Conservation (phyloP, 2,329 filamentous ascomycete genomes). For the Aspergillus pseudotamarii region DNA sequence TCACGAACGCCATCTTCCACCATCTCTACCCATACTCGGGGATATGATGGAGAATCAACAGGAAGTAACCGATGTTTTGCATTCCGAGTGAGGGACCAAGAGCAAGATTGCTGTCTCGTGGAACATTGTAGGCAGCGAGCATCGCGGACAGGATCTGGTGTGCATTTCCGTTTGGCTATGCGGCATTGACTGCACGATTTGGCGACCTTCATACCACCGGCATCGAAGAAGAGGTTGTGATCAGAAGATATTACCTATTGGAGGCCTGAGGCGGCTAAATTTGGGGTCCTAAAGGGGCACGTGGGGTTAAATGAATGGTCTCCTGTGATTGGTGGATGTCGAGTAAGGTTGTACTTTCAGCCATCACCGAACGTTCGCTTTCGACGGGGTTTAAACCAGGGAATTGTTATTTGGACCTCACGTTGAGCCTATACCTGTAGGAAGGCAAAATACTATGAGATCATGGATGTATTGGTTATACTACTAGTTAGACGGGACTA, state of each 20-base stretch:
- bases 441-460: no score
- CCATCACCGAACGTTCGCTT: no score
- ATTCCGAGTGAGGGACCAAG: background rate
- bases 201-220: background rate
- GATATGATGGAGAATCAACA: background rate
- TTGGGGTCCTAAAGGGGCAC: background rate
- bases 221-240: no score
- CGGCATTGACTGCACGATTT: constrained; percentile 5
- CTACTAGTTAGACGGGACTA: no score
- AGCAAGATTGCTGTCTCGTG: background rate
- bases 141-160: background rate
- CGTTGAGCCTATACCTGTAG: no score
- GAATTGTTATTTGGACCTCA: no score
- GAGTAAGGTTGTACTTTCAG: no score
- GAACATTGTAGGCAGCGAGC: background rate
- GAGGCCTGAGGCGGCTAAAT: background rate
- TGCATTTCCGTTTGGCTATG: background rate
- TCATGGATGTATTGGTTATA: no score
- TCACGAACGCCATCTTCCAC: background rate
- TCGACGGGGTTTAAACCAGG: no score
- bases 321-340: background rate
- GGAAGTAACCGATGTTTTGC: background rate
- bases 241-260: no score
- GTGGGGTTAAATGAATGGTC: background rate
- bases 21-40: background rate